These are phyloP conservation scores for Ascochyta viciae-villosae DNA, from an alignment of 2,329 filamentous ascomycete genomes.

Conservation along the genomic window DNA sequence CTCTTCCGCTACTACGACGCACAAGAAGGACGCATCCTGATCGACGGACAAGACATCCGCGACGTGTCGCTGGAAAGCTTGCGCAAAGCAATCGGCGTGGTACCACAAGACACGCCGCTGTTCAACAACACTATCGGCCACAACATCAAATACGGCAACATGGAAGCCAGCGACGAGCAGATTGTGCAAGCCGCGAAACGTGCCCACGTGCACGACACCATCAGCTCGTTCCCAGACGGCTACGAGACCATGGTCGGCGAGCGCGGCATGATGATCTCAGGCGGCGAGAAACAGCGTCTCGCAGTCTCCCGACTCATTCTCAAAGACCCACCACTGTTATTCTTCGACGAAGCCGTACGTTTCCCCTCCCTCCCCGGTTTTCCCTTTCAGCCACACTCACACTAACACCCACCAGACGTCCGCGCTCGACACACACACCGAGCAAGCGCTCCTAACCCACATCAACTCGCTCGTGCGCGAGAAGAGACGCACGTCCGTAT, in stretches of 20 bases:
- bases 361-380: neutral
- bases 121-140: constrained; percentile 97
- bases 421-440: constrained; percentile 90
- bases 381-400: too few species aligned
- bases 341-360: constrained; percentile 87
- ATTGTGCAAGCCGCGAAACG: constrained; percentile 80
- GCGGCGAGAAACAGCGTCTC: constrained; percentile 90
- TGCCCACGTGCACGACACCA: constrained; percentile 80
- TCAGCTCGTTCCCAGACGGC: constrained; percentile 79
- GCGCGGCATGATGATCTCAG: constrained; percentile 94
- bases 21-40: constrained; percentile 81
- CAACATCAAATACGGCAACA: constrained; percentile 91
- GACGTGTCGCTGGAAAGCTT: constrained; percentile 83
- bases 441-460: constrained; percentile 86
- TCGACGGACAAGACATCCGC: constrained; percentile 92
- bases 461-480: constrained; percentile 93
- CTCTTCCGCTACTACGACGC: constrained; percentile 96
- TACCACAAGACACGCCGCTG: constrained; percentile 94
- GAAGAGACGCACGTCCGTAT: constrained; percentile 88
- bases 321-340: constrained; percentile 87
- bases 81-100: constrained; percentile 86
- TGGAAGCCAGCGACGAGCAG: constrained; percentile 75
- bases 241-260: constrained; percentile 93
- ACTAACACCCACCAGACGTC: constrained; percentile 64
- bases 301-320: constrained; percentile 83